Conservation (phyloP, 148 eudicot species). For the Rhododendron ferrugineum region DNA sequence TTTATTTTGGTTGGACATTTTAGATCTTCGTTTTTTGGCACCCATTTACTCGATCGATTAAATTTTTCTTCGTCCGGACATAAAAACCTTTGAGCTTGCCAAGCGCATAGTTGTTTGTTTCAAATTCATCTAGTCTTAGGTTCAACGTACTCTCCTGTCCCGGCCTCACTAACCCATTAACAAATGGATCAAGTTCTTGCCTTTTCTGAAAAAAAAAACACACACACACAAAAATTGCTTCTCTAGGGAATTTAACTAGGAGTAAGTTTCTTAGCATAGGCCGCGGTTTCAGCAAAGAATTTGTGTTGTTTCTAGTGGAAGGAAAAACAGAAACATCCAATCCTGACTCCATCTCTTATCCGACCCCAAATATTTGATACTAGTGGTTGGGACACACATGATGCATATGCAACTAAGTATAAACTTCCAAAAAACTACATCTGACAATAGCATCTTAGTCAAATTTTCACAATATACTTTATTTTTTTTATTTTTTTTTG, state of each 20-base stretch:
- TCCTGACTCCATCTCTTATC: too few species aligned
- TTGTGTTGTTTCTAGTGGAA: background rate
- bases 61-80: too few species aligned
- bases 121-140: background rate
- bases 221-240: background rate
- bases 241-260: background rate
- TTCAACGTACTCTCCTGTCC: background rate
- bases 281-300: background rate
- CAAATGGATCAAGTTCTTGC: background rate
- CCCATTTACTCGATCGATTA: background rate
- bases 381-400: too few species aligned
- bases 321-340: too few species aligned
- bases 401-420: too few species aligned
- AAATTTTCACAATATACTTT: too few species aligned
- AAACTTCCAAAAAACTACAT: too few species aligned
- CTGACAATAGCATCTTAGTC: too few species aligned
- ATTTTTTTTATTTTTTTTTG: too few species aligned
- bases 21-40: background rate
- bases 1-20: background rate
- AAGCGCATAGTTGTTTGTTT: background rate
- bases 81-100: too few species aligned
- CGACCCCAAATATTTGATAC: too few species aligned
- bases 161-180: background rate
- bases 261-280: background rate
- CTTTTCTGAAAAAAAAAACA: too few species aligned